phyloP scores from a whole-genome alignment of 1,284 basidiomycete species.

The Rhizoctonia solani region DNA sequence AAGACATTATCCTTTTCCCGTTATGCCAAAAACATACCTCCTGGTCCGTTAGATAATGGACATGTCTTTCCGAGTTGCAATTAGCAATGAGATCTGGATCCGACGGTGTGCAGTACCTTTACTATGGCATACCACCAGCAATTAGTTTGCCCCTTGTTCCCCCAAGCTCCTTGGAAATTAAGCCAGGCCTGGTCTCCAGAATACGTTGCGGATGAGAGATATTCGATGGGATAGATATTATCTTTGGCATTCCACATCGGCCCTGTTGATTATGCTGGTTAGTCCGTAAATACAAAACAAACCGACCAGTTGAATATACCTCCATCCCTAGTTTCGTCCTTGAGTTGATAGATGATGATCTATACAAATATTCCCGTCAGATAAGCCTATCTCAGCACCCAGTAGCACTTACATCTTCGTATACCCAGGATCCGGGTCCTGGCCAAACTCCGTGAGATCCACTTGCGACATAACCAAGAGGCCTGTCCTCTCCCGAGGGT shows the following conservation, averaged over 20 bases:
- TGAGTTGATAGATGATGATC: slow-evolving; percentile 26
- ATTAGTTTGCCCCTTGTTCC: slow-evolving; percentile 18
- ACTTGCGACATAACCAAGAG: slow-evolving; percentile 26
- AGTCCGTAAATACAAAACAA: not conserved
- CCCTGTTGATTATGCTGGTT: not conserved
- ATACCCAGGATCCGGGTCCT: not conserved
- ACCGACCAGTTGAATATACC: not conserved
- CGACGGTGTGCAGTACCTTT: not conserved
- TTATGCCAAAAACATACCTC: not conserved
- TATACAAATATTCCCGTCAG: not conserved
- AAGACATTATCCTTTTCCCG: not conserved
- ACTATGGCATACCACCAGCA: slow-evolving; percentile 33
- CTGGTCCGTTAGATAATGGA: slow-evolving; percentile 17
- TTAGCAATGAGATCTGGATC: not conserved
- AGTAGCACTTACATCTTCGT: not conserved
- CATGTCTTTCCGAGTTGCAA: slow-evolving; percentile 1
- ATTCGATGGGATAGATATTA: slow-evolving; percentile 28
- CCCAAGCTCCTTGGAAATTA: slow-evolving; percentile 30
- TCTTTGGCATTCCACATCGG: slow-evolving; percentile 25
- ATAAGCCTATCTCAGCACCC: not conserved
- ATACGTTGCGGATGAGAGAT: slow-evolving; percentile 3
- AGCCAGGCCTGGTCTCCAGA: slow-evolving; percentile 24
- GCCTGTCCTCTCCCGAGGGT: slow-evolving; percentile 26
- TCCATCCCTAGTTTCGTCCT: slow-evolving; percentile 25
- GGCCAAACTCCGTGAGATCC: slow-evolving; percentile 33